Evolutionary conservation across 257 asterid species (phyloP), one percentile per base, ranked within the genome.

Genomic region (Capsicum chinense): DNA sequence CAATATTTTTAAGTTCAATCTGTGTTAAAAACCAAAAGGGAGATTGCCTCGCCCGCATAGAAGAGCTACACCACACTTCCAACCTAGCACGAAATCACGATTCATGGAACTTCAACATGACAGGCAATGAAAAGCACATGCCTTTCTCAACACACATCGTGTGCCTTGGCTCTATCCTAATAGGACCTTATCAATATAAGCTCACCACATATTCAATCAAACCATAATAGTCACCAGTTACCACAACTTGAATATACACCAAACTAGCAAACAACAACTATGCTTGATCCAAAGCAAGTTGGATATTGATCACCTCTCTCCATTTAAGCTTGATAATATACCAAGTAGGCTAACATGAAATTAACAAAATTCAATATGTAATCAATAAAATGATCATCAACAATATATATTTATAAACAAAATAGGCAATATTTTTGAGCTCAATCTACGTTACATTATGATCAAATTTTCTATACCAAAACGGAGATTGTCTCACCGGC

Each of bases 401-500:
- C 42, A 21, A 58, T 26, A 80, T 35, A 57, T n/a, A 0, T 56
- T 56, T 79, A 79, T 56, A 57, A 35, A 79, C 83, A 56, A 79
- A 79, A 56, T 33, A 56, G 33, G 83, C 9, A 56, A 71, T 44
- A 71, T 71, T 42, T 47, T 71, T 44, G n/a, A 71, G 10, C 10
- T 17, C 11, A 71, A 44, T 71, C 17, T 71, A 90, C 50, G 86
- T 70, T 12, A 90, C 91, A 88, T 54, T 56, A 86, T 86, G 88
- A 80, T 50, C 86, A 88, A 81, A 66, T 84, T 59, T 84, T 64
- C 88, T 84, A 71, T 85, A 88, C 99, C 97, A 95, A 83, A 95
- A 87, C 6, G 97, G 95, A 86, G 99, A 95, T 83, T 83, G 82
- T 84, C 92, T 92, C 88, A 91, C 90, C 66, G 97, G 99, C 66